A percentile compares a stretch with the other conserved stretches of the same genome.
Evolutionary conservation across 192 early-diverging fungal species (phyloP).

Genomic region (Backusella luteola): DNA sequence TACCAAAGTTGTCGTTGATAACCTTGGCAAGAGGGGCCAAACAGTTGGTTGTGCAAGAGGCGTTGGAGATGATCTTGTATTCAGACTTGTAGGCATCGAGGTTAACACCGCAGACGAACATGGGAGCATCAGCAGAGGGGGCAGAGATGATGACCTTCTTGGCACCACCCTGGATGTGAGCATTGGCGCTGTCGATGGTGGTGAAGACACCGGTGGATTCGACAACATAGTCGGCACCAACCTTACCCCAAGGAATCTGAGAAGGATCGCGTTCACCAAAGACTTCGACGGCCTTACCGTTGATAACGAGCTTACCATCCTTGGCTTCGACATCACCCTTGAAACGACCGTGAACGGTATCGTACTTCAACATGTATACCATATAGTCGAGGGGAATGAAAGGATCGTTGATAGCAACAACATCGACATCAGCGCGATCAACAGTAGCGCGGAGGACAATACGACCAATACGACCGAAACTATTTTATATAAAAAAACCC

Average conservation of each 20-base stretch:
- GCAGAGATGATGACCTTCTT: too few species aligned
- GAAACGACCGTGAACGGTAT: conserved; percentile 78
- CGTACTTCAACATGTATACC: conserved; percentile 98
- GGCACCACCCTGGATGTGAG: too few species aligned
- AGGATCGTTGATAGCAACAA: conserved; percentile 97
- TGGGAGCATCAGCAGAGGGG: conserved; percentile 56
- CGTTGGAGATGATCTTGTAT: conserved; percentile 93
- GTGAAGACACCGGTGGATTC: too few species aligned
- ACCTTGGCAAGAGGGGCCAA: conserved; percentile 98
- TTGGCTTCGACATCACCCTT: conserved; percentile 59
- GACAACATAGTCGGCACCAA: conserved; percentile 84
- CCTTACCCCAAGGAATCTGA: conserved; percentile 87
- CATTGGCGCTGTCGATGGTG: too few species aligned
- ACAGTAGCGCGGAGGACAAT: conserved; percentile 91
- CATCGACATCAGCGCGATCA: conserved; percentile 66
- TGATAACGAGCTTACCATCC: conserved; percentile 87
- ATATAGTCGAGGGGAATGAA: conserved; percentile 97
- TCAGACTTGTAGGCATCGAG: conserved; percentile 86
- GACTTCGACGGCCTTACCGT: conserved; percentile 79
- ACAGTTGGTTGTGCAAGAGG: conserved; percentile 99
- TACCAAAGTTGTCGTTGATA: too few species aligned
- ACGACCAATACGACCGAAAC: conserved; percentile 95
- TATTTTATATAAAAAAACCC: too few species aligned
- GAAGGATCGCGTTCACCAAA: conserved; percentile 76
- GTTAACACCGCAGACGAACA: conserved; percentile 99